Evolutionary conservation across 2,329 filamentous ascomycete species (phyloP), one percentile per base, ranked within the genome.

Genomic region (Xylaria digitata): DNA sequence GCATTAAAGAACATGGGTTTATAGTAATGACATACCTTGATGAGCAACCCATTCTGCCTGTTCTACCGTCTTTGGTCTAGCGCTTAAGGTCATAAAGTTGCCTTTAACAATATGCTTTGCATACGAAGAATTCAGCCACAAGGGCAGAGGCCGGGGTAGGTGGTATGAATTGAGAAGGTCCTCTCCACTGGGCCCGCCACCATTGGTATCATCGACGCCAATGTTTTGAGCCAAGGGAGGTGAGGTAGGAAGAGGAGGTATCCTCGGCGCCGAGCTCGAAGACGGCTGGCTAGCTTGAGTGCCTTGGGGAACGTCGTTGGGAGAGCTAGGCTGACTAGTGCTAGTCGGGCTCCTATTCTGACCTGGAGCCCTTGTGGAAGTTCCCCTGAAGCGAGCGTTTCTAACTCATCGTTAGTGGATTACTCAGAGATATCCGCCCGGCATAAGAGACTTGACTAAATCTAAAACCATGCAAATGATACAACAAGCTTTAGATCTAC

Each of bases 41-140:
- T 97, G 93, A 70, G 94, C 94, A 73, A 97, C 87, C 95, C 95
- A 98, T 81, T 98, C 95, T 72, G 93, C 95, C 77, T 93, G 89
- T 76, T 97, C 95, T 52, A 97, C 92, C 63, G 96, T 94, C 83
- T 95, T 94, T 23, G 95, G 95, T 77, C 94, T 91, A 56, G 94
- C 93, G 75, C 94, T 96, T 66, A 98, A 82, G 11, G 95, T 97
- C 90, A 97, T 93, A 78, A 98, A 97, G 82, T 97, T 98, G 66
- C 95, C 95, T 83, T 95, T 97, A 76, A 97, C 94, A 71, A 97
- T 97, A 76, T 97, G 89, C 77, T 91, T 92, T 61, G 92, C 90
- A 77, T 92, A 91, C 68, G 88, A 82, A 63, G 90, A 86, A 75
- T 92, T 90, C 75, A 94, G 88, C 89, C 92, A 94, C 68, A 92